Base-by-base conservation (phyloP, 805 yeast genomes). In the Yarrowia deformans region DNA sequence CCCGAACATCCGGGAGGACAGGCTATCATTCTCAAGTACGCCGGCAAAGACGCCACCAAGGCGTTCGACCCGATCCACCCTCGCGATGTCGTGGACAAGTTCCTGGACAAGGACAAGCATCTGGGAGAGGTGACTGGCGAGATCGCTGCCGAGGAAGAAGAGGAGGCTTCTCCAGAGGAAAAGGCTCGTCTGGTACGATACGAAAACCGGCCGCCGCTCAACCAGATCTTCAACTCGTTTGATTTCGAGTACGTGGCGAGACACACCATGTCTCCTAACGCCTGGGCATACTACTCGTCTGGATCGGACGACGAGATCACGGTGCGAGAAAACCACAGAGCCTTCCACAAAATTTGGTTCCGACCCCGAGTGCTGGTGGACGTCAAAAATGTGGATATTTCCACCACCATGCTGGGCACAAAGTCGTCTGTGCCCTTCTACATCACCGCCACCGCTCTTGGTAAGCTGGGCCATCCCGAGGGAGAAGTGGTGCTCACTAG, bases 221-320 rank as follows among this genome's bases (percentile, higher is more conserved):
- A 85, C 8, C 87, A 86, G 73, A 84, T 93, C 70, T 86, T 88
- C 76, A 94, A 95, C 75, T 74, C 91, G 70, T 88, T 87, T 74
- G 98, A 94, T 78, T 93, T 94, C 76, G 98, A 94, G 78, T 84
- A 85, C 73, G 86, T 94, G 55, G 98, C 98, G 3, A 84, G 91
- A 64, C 85, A 88, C 70, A 89, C 91, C 42, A 81, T 94, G 83
- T 85, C 91, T 39, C 87, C 86, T 69, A 84, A 85, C 40, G 98
- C 95, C 0, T 91, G 98, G 96, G 95, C 95, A 14, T 94, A 94
- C 79, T 94, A 93, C 77, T 89, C 96, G 4, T 87, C 93, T 43
- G 98, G 94, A 10, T 85, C 97, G 18, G 98, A 94, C 78, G 98
- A 94, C 78, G 98, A 94, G 80, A 86, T 94, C 73, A 85, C 97